Conservation (phyloP, 2,329 filamentous ascomycete genomes). For the Xylaria sp. region DNA sequence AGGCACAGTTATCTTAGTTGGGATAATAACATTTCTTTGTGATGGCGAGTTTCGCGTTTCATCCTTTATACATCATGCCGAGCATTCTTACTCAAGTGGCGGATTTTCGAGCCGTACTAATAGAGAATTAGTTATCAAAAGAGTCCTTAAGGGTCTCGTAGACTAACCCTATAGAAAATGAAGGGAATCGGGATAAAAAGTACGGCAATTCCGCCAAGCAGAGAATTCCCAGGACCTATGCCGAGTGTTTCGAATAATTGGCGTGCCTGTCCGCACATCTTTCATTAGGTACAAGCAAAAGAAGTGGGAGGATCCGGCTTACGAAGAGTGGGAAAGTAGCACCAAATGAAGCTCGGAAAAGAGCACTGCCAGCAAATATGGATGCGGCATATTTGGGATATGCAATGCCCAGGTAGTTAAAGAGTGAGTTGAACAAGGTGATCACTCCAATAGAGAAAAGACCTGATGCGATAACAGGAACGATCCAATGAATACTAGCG, state of each 20-base stretch:
- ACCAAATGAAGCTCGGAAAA: slow-evolving; percentile 24
- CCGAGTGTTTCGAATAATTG: slow-evolving; percentile 16
- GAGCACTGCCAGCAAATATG: slow-evolving; percentile 20
- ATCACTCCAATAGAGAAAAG: slow-evolving; percentile 53
- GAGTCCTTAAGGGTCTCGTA: neutral
- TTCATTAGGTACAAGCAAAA: neutral
- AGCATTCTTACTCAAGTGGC: slow-evolving; percentile 32
- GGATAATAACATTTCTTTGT: too few relatives aligned
- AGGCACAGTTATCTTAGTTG: neutral
- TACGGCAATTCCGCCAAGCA: slow-evolving; percentile 22
- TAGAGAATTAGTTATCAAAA: slow-evolving; percentile 9
- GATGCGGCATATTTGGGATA: slow-evolving; percentile 23
- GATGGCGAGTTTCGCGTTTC: too few relatives aligned
- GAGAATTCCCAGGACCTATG: slow-evolving; percentile 24
- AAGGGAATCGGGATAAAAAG: slow-evolving; percentile 30
- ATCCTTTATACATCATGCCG: neutral
- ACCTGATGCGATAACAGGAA: slow-evolving; percentile 62
- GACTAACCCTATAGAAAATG: slow-evolving; percentile 24
- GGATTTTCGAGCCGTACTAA: slow-evolving; percentile 35
- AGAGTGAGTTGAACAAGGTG: slow-evolving; percentile 44
- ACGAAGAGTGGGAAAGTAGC: slow-evolving; percentile 23
- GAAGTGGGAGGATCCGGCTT: neutral
- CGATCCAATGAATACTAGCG: slow-evolving; percentile 63
- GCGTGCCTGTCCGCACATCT: slow-evolving; percentile 16
- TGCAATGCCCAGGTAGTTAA: slow-evolving; percentile 39